Percentiles rank a stretch among this genome's conserved stretches.
phyloP scores from a whole-genome alignment of 768 basidiomycete genomes.

The Steccherinum ochraceum region DNA sequence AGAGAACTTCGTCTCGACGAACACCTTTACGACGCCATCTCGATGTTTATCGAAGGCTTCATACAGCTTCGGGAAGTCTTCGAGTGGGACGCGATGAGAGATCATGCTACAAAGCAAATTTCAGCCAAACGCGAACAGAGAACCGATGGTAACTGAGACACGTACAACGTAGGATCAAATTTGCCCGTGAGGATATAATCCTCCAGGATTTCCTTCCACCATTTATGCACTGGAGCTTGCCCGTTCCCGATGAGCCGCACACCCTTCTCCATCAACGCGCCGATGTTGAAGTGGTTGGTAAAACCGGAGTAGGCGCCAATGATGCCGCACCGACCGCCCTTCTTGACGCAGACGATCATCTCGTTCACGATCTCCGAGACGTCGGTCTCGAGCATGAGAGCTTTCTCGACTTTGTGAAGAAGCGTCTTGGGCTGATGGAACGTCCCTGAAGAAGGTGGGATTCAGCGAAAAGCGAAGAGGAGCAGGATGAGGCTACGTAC shows the following conservation, averaged over 20 bases:
- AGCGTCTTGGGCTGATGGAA: slow-evolving; percentile 69
- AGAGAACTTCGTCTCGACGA: slow-evolving; percentile 60
- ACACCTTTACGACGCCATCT: slow-evolving; percentile 62
- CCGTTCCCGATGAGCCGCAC: slow-evolving; percentile 66
- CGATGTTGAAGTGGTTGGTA: slow-evolving; percentile 64
- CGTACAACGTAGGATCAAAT: slow-evolving; percentile 58
- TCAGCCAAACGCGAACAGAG: slow-evolving; percentile 1
- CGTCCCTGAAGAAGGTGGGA: slow-evolving; percentile 20
- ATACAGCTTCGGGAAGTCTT: slow-evolving; percentile 63
- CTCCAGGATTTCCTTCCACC: slow-evolving; percentile 66
- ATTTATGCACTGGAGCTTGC: slow-evolving; percentile 69
- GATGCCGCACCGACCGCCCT: slow-evolving; percentile 55
- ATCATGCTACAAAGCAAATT: slow-evolving; percentile 31
- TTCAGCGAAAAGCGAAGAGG: slow-evolving; percentile 24
- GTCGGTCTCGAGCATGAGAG: slow-evolving; percentile 72
- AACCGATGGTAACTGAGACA: slow-evolving; percentile 6
- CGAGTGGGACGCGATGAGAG: slow-evolving; percentile 54
- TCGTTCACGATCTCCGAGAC: slow-evolving; percentile 59
- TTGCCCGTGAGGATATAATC: slow-evolving; percentile 58
- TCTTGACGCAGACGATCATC: slow-evolving; percentile 32
- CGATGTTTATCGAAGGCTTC: slow-evolving; percentile 52
- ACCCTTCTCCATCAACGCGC: slow-evolving; percentile 76
- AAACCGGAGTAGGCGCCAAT: slow-evolving; percentile 66
- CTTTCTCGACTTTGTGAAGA: slow-evolving; percentile 61
- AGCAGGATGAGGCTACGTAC: slow-evolving; percentile 6